phyloP scores from a whole-genome alignment of 1,139 yeast species.

The Nematodospora anomalae region DNA sequence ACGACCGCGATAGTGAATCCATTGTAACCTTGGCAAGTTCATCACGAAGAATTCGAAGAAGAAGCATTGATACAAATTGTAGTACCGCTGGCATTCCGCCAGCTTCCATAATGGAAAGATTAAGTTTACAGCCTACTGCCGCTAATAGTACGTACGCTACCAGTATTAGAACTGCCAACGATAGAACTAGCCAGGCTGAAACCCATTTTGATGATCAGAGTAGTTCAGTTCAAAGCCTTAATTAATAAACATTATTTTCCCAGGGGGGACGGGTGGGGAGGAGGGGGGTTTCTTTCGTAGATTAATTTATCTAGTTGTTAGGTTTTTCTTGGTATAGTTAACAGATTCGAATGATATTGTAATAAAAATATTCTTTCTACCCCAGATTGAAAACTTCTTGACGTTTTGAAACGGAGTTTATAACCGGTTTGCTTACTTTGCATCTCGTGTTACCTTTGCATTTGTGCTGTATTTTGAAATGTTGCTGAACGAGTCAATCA shows the following conservation, averaged over 20 bases:
- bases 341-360: no score
- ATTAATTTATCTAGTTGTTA: no score
- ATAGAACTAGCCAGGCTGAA: constrained; percentile 23
- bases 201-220: constrained; percentile 16
- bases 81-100: constrained; percentile 67
- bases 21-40: constrained; percentile 57
- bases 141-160: constrained; percentile 30
- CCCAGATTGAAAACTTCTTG: no score
- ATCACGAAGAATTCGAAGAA: constrained; percentile 47
- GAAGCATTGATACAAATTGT: constrained; percentile 59
- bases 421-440: no score
- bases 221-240: constrained; percentile 12
- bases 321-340: no score
- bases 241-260: constrained; percentile 2
- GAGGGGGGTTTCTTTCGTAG: neutral
- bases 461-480: no score
- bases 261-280: no score
- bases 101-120: constrained; percentile 58
- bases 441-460: no score
- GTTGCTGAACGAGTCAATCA: no score
- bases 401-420: no score
- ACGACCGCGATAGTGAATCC: constrained; percentile 51
- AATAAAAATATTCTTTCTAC: no score
- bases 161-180: constrained; percentile 22
- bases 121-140: constrained; percentile 35